These are phyloP conservation scores for Suillus cothurnatus DNA, from an alignment of 768 basidiomycete species.

Conservation along the genomic window DNA sequence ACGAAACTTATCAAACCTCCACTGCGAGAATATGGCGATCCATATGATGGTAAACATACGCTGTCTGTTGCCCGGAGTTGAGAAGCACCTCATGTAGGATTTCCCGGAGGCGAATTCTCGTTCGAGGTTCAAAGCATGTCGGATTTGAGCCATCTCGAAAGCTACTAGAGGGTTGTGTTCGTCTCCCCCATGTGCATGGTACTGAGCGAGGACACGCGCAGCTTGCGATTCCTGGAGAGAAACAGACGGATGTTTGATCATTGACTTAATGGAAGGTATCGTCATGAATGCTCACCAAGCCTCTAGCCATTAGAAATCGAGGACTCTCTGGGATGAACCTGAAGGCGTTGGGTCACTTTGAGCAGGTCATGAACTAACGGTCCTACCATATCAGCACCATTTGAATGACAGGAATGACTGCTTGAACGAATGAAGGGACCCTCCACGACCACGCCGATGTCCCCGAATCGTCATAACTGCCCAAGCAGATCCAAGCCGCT, in stretches of 20 bases:
- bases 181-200: conserved; percentile 66
- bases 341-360: conserved; percentile 1
- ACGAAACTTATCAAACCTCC: conserved; percentile 49
- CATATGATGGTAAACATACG: conserved; percentile 70
- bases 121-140: conserved; percentile 66
- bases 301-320: conserved; percentile 64
- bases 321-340: conserved; percentile 74
- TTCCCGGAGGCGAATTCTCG: conserved; percentile 51
- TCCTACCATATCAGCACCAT: conserved; percentile 53
- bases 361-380: neutral
- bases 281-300: conserved; percentile 42
- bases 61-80: conserved; percentile 66
- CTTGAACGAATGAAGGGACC: conserved; percentile 65
- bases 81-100: conserved; percentile 54
- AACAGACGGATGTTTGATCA: neutral
- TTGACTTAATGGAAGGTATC: neutral
- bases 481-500: conserved; percentile 53
- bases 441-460: conserved; percentile 62
- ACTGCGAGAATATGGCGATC: conserved; percentile 73
- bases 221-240: conserved; percentile 55
- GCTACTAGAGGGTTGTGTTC: conserved; percentile 58
- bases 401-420: conserved; percentile 57
- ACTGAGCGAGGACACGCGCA: conserved; percentile 59
- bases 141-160: conserved; percentile 64
- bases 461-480: conserved; percentile 38